Percentiles rank a stretch among this genome's conserved stretches.
These are phyloP conservation scores for Talaromyces sp. DNA, from an alignment of 2,329 filamentous ascomycete genomes.

Conservation along the genomic window DNA sequence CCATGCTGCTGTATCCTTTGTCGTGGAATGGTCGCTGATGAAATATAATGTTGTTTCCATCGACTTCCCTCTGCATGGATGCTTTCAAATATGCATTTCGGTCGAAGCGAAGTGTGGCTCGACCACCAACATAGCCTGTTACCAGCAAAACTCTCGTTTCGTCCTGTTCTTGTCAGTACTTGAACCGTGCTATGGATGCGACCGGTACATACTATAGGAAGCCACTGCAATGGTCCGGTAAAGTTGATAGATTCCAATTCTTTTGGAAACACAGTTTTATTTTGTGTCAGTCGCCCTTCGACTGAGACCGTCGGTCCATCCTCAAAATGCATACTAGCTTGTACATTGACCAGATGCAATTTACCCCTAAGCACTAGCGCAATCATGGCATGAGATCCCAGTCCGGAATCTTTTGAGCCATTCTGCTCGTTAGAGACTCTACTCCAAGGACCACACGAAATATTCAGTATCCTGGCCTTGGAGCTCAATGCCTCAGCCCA, in stretches of 20 bases:
- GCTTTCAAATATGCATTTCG: constrained; percentile 24
- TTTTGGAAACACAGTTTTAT: constrained; percentile 16
- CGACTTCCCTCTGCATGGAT: constrained; percentile 21
- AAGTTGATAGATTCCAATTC: constrained; percentile 24
- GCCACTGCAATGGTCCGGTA: constrained; percentile 36
- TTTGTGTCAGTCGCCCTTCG: constrained; percentile 16
- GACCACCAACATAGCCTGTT: constrained; percentile 28
- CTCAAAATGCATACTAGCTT: constrained; percentile 21
- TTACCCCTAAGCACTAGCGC: constrained; percentile 32
- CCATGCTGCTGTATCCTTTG: constrained; percentile 13
- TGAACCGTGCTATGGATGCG: neutral
- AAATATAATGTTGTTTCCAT: constrained; percentile 14
- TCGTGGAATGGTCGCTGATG: constrained; percentile 28
- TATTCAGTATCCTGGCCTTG: constrained; percentile 27
- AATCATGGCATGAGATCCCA: constrained; percentile 25
- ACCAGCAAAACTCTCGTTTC: constrained; percentile 27
- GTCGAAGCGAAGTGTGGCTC: constrained; percentile 23
- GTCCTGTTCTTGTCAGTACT: constrained; percentile 24
- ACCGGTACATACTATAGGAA: constrained; percentile 29
- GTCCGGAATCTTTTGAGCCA: neutral
- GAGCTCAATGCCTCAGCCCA: constrained; percentile 31
- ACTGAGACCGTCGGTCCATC: neutral
- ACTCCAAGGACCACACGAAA: constrained; percentile 39
- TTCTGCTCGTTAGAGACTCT: neutral
- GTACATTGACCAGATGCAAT: constrained; percentile 30